Evolutionary conservation across 2,329 filamentous ascomycete species (phyloP).

Genomic region (Apiospora pterosperma): DNA sequence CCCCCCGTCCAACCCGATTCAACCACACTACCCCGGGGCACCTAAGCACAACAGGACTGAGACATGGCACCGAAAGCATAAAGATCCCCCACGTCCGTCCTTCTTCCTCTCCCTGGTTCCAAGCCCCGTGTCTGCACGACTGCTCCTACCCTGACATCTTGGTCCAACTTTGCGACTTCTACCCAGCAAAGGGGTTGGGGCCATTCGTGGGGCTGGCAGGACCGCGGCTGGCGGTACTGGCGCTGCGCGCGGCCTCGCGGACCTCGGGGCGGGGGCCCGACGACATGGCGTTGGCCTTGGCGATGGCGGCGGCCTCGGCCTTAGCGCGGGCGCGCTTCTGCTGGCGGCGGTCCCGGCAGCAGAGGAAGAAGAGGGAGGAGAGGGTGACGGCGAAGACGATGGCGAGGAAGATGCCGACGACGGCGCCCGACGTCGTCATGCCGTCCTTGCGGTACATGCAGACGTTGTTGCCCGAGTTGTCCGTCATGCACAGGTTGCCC

Average conservation of each 20-base stretch:
- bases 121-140: neutral
- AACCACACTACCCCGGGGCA: neutral
- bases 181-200: slow-evolving; percentile 1
- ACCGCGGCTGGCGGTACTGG: neutral
- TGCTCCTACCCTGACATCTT: neutral
- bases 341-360: slow-evolving; percentile 46
- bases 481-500: slow-evolving; percentile 42
- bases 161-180: neutral
- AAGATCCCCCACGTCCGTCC: neutral
- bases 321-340: slow-evolving; percentile 41
- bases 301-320: slow-evolving; percentile 48
- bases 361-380: slow-evolving; percentile 44
- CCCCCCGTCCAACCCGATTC: neutral
- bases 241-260: neutral
- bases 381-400: slow-evolving; percentile 34
- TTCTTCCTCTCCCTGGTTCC: neutral
- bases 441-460: slow-evolving; percentile 39
- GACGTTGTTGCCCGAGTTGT: slow-evolving; percentile 33
- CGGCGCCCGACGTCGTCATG: slow-evolving; percentile 38
- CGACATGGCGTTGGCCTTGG: slow-evolving; percentile 31
- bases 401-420: slow-evolving; percentile 47
- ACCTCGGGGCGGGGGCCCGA: neutral
- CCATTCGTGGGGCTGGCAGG: neutral
- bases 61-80: neutral
- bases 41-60: neutral